Evolutionary conservation across 208 protist genomes (phyloP).

Genomic region (Trichomonas gallinae): DNA sequence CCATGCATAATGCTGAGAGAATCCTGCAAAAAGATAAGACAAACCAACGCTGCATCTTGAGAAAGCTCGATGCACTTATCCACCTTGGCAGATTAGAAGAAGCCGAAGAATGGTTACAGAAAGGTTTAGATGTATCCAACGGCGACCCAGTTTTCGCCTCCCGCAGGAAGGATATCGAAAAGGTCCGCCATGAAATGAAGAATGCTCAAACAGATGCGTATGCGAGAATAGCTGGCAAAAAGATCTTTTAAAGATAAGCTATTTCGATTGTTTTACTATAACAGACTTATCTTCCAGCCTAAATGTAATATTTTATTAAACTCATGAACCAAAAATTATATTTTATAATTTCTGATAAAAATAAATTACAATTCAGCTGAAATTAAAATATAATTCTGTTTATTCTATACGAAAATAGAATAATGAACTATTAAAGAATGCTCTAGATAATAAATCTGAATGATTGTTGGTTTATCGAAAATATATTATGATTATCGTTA

Average conservation of each 20-base stretch:
- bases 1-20: neutral
- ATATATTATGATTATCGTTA: too few relatives aligned
- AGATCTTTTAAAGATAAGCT: neutral
- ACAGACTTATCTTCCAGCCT: too few relatives aligned
- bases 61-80: neutral
- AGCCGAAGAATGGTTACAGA: neutral
- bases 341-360: too few relatives aligned
- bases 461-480: too few relatives aligned
- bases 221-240: neutral
- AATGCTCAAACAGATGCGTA: neutral
- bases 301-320: too few relatives aligned
- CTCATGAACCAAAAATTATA: too few relatives aligned
- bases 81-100: neutral
- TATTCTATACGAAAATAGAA: too few relatives aligned
- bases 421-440: too few relatives aligned
- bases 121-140: neutral
- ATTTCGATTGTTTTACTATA: too few relatives aligned
- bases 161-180: neutral
- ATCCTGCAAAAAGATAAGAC: neutral
- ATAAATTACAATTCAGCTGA: too few relatives aligned
- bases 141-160: neutral
- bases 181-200: neutral
- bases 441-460: too few relatives aligned
- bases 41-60: neutral
- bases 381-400: too few relatives aligned